Evolutionary conservation across 2,329 filamentous ascomycete genomes (phyloP).

Genomic region (Alternaria alternata): DNA sequence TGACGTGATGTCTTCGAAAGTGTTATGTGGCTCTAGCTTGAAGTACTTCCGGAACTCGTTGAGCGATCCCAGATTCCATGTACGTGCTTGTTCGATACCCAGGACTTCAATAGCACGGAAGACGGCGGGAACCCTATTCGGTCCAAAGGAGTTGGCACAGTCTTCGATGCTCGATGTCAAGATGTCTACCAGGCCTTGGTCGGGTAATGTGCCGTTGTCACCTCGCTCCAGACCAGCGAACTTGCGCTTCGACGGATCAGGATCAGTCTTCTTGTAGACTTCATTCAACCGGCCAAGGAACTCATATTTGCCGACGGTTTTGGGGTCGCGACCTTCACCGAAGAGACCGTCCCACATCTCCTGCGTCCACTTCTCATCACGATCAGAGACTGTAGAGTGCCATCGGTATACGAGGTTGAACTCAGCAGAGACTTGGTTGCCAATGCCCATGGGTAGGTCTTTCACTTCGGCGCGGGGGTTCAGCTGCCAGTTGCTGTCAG

Average conservation of each 20-base stretch:
- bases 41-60: slow-evolving; percentile 90
- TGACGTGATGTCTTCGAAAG: slow-evolving; percentile 84
- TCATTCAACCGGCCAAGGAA: slow-evolving; percentile 70
- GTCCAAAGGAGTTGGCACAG: slow-evolving; percentile 67
- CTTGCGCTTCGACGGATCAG: slow-evolving; percentile 72
- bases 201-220: slow-evolving; percentile 72
- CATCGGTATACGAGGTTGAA: slow-evolving; percentile 90
- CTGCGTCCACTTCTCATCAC: slow-evolving; percentile 83
- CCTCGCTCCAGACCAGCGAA: slow-evolving; percentile 74
- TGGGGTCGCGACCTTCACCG: slow-evolving; percentile 59
- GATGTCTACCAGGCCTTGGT: slow-evolving; percentile 78
- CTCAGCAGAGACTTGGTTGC: slow-evolving; percentile 85
- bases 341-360: slow-evolving; percentile 55
- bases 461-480: slow-evolving; percentile 76
- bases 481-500: slow-evolving; percentile 80
- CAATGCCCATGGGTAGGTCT: slow-evolving; percentile 72
- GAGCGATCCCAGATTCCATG: slow-evolving; percentile 79
- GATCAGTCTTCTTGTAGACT: slow-evolving; percentile 67
- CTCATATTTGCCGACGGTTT: slow-evolving; percentile 65
- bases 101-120: slow-evolving; percentile 81
- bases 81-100: slow-evolving; percentile 78
- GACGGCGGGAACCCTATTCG: slow-evolving; percentile 74
- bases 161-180: slow-evolving; percentile 76
- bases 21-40: slow-evolving; percentile 75
- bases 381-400: slow-evolving; percentile 79